These are phyloP conservation scores for Colletotrichum shisoi DNA, from an alignment of 2,329 filamentous ascomycete species.

Conservation along the genomic window DNA sequence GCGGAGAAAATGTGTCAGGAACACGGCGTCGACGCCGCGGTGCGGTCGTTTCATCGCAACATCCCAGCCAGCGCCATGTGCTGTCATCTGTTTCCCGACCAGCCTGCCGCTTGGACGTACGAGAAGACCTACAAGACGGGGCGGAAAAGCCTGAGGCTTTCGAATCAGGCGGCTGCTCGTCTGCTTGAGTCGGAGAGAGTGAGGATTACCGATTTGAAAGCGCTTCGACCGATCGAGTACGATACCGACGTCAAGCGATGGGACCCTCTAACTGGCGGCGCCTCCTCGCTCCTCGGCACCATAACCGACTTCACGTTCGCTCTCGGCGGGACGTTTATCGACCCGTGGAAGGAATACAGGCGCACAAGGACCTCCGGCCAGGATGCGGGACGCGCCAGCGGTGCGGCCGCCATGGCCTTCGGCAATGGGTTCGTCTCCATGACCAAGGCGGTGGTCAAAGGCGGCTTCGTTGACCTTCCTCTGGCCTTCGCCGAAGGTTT, in stretches of 20 bases:
- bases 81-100: conserved; percentile 52
- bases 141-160: conserved; percentile 19
- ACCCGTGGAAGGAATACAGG: conserved; percentile 36
- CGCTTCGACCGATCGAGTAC: conserved; percentile 11
- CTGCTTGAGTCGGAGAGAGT: conserved; percentile 17
- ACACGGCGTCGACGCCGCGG: conserved; percentile 43
- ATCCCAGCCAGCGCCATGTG: conserved; percentile 47
- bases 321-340: conserved; percentile 35
- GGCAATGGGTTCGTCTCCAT: conserved; percentile 43
- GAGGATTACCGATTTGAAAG: conserved; percentile 49
- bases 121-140: conserved; percentile 42
- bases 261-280: conserved; percentile 41
- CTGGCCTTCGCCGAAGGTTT: conserved; percentile 50
- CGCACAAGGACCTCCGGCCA: conserved; percentile 14
- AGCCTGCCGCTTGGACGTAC: conserved; percentile 61
- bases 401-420: conserved; percentile 25
- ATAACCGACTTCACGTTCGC: conserved; percentile 35
- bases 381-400: conserved; percentile 23
- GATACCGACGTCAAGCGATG: conserved; percentile 48
- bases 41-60: conserved; percentile 52
- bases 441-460: conserved; percentile 45
- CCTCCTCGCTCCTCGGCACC: conserved; percentile 21
- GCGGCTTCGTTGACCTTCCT: conserved; percentile 49
- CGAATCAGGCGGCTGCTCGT: conserved; percentile 15
- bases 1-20: conserved; percentile 49